Evolutionary conservation across 371 early-diverging fungal species (phyloP).

Genomic region (Choanephora cucurbitarum): DNA sequence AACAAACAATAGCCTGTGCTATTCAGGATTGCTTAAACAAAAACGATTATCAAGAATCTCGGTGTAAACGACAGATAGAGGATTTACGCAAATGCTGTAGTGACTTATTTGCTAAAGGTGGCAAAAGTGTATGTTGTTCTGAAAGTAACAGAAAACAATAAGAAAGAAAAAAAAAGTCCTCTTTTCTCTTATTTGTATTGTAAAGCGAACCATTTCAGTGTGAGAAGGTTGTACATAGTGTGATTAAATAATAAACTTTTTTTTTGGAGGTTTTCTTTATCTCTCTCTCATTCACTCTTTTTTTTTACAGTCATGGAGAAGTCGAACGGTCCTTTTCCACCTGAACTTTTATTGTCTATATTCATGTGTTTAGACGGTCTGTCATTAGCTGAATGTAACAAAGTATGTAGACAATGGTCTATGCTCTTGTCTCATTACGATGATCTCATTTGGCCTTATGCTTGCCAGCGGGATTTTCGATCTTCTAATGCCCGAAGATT

Average conservation of each 20-base stretch:
- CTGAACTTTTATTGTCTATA: conserved; percentile 42
- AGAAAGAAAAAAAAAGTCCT: conserved; percentile 4
- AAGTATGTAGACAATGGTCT: conserved; percentile 43
- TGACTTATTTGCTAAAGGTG: conserved; percentile 53
- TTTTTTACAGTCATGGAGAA: conserved; percentile 11
- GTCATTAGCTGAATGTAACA: conserved; percentile 26
- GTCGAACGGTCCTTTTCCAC: conserved; percentile 25
- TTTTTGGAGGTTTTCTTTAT: conserved; percentile 13
- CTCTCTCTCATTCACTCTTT: conserved; percentile 9
- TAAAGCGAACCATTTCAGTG: neutral
- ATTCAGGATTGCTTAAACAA: conserved; percentile 71
- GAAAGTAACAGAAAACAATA: conserved; percentile 42
- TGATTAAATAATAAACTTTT: neutral
- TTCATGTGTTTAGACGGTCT: conserved; percentile 41
- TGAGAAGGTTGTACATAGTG: neutral
- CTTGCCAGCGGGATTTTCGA: conserved; percentile 34
- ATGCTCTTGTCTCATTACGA: conserved; percentile 39
- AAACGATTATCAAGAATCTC: conserved; percentile 68
- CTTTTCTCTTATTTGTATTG: conserved; percentile 1
- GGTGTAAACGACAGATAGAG: conserved; percentile 59
- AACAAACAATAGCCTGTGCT: conserved; percentile 53
- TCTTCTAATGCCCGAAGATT: conserved; percentile 25
- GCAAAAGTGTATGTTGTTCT: conserved; percentile 67
- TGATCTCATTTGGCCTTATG: conserved; percentile 39
- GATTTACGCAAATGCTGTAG: conserved; percentile 65